Conservation (phyloP, 352 stramenopile genomes). For the Phytophthora parvispora region DNA sequence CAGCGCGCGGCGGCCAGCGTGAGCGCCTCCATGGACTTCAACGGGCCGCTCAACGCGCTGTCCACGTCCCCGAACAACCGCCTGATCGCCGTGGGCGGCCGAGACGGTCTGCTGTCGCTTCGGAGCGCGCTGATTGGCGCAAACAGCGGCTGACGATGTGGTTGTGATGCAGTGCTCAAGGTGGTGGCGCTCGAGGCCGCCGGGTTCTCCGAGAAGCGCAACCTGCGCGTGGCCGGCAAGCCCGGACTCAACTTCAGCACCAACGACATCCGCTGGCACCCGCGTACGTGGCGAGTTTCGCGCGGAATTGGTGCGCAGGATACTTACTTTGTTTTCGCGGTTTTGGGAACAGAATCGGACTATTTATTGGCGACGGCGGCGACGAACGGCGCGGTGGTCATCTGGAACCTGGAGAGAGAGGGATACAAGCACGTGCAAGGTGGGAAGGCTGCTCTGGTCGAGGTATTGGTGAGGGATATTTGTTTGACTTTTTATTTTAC, state of each 20-base stretch:
- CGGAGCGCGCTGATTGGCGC: background rate
- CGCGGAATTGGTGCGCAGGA: background rate
- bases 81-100: conserved; percentile 85
- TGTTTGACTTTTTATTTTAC: conserved; percentile 1
- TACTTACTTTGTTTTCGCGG: background rate
- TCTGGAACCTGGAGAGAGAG: conserved; percentile 91
- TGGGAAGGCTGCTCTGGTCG: conserved; percentile 18
- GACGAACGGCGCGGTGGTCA: conserved; percentile 87
- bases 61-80: conserved; percentile 87
- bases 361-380: conserved; percentile 88
- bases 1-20: conserved; percentile 62
- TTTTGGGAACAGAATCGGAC: conserved; percentile 67
- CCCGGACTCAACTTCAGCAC: conserved; percentile 90
- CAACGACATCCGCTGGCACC: conserved; percentile 92
- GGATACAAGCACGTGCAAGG: conserved; percentile 91
- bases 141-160: conserved; percentile 1
- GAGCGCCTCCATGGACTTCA: conserved; percentile 90
- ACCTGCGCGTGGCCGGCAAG: conserved; percentile 82
- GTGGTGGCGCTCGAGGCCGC: conserved; percentile 81
- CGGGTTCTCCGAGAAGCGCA: conserved; percentile 88
- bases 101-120: conserved; percentile 63
- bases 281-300: conserved; percentile 52
- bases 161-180: conserved; percentile 74
- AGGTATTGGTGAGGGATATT: background rate
- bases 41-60: conserved; percentile 84